A percentile compares a stretch with the other conserved stretches of the same genome.
phyloP scores from a whole-genome alignment of 2,329 filamentous ascomycete species.

The Aspergillus sp. region DNA sequence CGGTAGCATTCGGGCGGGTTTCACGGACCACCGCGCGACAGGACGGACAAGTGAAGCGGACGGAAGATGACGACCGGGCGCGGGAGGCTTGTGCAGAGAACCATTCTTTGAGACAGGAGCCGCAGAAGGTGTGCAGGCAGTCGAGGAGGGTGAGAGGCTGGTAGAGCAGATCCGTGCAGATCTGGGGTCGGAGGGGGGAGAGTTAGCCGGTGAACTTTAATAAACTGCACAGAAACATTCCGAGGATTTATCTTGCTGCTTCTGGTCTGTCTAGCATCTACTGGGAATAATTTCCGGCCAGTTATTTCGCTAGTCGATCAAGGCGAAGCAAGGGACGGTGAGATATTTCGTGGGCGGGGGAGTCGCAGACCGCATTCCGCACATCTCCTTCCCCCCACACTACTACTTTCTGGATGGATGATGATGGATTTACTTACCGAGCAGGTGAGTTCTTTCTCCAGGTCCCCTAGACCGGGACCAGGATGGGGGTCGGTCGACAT shows the following conservation, averaged over 20 bases:
- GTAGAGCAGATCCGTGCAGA: conserved; percentile 93
- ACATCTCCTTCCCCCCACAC: neutral
- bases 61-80: conserved; percentile 42
- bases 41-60: conserved; percentile 83
- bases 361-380: conserved; percentile 9
- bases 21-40: conserved; percentile 85
- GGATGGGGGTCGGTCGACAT: conserved; percentile 23
- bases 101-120: conserved; percentile 94
- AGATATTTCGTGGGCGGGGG: neutral
- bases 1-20: conserved; percentile 85
- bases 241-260: neutral
- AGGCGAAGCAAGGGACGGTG: neutral
- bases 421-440: conserved; percentile 65
- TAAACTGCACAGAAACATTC: no score
- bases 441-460: conserved; percentile 93
- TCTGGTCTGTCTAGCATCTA: no score
- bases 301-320: neutral
- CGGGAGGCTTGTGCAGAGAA: conserved; percentile 75
- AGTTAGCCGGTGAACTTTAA: no score
- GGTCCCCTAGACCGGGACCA: conserved; percentile 57
- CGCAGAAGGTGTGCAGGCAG: conserved; percentile 95
- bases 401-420: neutral
- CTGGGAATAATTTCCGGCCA: no score
- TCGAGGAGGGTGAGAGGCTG: conserved; percentile 89
- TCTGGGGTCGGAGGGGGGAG: conserved; percentile 55